A percentile compares a stretch with the other conserved stretches of the same genome.
phyloP scores from a whole-genome alignment of 2,329 filamentous ascomycete genomes.

The Colletotrichum tanaceti region DNA sequence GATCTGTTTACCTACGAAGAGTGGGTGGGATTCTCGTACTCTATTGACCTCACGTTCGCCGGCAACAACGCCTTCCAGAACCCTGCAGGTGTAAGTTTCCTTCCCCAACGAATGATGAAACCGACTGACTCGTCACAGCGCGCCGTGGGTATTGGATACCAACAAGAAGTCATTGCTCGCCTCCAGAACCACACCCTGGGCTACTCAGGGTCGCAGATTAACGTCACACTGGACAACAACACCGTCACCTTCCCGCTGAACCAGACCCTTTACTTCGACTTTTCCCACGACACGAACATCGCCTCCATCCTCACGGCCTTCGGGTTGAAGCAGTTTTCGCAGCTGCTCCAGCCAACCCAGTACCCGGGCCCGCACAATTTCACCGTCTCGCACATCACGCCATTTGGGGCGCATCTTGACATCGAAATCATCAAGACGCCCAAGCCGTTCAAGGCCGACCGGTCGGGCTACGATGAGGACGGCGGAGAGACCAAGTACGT shows the following conservation, averaged over 20 bases:
- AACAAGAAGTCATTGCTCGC: slow-evolving; percentile 78
- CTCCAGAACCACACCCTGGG: slow-evolving; percentile 73
- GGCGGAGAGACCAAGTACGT: slow-evolving; percentile 74
- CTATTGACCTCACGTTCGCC: slow-evolving; percentile 73
- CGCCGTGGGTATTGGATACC: slow-evolving; percentile 79
- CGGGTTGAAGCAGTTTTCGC: slow-evolving; percentile 75
- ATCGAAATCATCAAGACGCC: slow-evolving; percentile 80
- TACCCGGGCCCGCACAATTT: slow-evolving; percentile 71
- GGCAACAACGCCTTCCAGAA: slow-evolving; percentile 72
- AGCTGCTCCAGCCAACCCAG: slow-evolving; percentile 65
- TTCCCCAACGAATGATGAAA: slow-evolving; percentile 53
- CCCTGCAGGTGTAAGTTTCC: slow-evolving; percentile 65
- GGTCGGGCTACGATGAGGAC: slow-evolving; percentile 62
- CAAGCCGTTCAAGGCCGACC: slow-evolving; percentile 67
- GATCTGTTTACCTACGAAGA: slow-evolving; percentile 80
- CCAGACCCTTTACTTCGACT: slow-evolving; percentile 81
- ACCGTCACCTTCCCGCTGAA: slow-evolving; percentile 77
- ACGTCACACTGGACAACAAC: slow-evolving; percentile 77
- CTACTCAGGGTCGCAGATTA: slow-evolving; percentile 70
- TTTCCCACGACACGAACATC: slow-evolving; percentile 82
- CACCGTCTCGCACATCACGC: slow-evolving; percentile 74
- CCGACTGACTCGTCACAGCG: slow-evolving; percentile 54
- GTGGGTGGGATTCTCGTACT: slow-evolving; percentile 79
- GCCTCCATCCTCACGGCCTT: slow-evolving; percentile 77
- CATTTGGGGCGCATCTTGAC: slow-evolving; percentile 78